phyloP scores from a whole-genome alignment of 805 yeast species.

The Saccharomyces kudriavzevii region DNA sequence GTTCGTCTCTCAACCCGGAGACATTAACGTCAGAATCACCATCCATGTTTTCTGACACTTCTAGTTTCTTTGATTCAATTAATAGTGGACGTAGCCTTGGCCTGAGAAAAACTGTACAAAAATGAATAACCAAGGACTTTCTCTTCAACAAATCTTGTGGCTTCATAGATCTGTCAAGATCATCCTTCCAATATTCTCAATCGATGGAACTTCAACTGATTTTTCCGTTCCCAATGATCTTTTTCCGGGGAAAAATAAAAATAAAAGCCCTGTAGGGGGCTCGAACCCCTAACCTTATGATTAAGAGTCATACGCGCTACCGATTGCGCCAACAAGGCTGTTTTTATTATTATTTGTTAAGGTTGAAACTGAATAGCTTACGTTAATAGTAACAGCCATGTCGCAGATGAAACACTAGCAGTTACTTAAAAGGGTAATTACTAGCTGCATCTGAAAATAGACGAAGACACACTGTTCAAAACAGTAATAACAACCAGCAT shows the following conservation, averaged over 20 bases:
- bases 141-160: not conserved
- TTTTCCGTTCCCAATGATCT: not conserved
- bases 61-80: conserved; percentile 1
- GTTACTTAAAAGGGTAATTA: too few relatives aligned
- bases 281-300: conserved; percentile 33
- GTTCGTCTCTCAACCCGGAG: not conserved
- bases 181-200: not conserved
- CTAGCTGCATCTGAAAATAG: too few relatives aligned
- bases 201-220: not conserved
- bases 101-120: not conserved
- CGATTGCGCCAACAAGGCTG: conserved; percentile 33
- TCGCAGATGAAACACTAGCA: too few relatives aligned
- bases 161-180: not conserved
- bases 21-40: not conserved
- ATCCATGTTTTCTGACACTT: not conserved
- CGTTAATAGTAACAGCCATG: too few relatives aligned
- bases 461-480: too few relatives aligned
- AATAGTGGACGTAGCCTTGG: not conserved
- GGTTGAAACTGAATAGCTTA: not conserved
- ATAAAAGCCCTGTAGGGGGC: conserved; percentile 31
- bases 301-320: conserved; percentile 32
- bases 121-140: not conserved
- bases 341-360: not conserved
- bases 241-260: conserved; percentile 3
- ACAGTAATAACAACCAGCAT: too few relatives aligned